These are phyloP conservation scores for Diaporthe longicolla DNA, from an alignment of 2,329 filamentous ascomycete species.

Conservation along the genomic window DNA sequence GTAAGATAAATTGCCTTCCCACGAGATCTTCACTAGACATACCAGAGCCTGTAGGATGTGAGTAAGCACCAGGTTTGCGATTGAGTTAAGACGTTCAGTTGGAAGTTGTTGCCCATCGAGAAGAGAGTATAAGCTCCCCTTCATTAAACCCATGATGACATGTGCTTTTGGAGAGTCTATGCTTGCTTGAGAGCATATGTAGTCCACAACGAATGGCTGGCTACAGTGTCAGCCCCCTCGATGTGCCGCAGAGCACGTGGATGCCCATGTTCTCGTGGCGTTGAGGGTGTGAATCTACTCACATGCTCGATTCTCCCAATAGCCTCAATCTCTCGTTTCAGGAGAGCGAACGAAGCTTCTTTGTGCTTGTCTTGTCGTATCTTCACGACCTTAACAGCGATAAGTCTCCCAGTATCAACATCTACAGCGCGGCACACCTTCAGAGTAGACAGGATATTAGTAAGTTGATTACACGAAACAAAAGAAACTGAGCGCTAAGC, in stretches of 20 bases:
- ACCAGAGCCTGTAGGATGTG: slow-evolving; percentile 28
- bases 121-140: slow-evolving; percentile 4
- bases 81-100: not conserved
- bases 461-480: too few relatives aligned
- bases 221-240: not conserved
- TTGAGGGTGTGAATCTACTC: not conserved
- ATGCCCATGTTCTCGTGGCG: too few relatives aligned
- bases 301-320: slow-evolving; percentile 20
- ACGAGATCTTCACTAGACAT: too few relatives aligned
- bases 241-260: too few relatives aligned
- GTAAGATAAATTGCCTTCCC: too few relatives aligned
- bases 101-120: not conserved
- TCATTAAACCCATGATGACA: slow-evolving; percentile 26
- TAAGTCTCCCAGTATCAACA: slow-evolving; percentile 17
- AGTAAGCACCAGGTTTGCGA: not conserved
- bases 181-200: not conserved
- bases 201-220: slow-evolving; percentile 18
- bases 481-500: too few relatives aligned
- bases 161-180: not conserved
- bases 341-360: not conserved
- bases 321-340: slow-evolving; percentile 18
- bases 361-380: not conserved
- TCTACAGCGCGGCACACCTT: not conserved
- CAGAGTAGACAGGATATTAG: too few relatives aligned
- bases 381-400: slow-evolving; percentile 13